Conservation (phyloP, 805 yeast species). For the Kurtzmaniella fragi region DNA sequence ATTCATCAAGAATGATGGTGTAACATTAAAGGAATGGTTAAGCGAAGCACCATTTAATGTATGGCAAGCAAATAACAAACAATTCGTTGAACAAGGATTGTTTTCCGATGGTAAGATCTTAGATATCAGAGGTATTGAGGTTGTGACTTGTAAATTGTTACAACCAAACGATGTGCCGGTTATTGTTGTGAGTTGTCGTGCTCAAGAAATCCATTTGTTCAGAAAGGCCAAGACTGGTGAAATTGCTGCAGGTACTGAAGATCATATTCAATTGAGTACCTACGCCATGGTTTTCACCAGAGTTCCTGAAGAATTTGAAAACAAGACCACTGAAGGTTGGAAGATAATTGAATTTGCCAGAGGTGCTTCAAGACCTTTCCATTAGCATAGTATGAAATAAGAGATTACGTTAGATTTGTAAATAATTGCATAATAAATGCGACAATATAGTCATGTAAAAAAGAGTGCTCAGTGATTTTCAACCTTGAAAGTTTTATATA, state of each 20-base stretch:
- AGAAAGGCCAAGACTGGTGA: constrained; percentile 90
- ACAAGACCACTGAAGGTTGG: constrained; percentile 95
- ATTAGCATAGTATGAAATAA: constrained; percentile 13
- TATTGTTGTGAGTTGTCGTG: constrained; percentile 88
- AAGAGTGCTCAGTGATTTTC: no score
- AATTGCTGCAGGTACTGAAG: constrained; percentile 93
- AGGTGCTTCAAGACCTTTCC: constrained; percentile 85
- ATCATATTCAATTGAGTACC: constrained; percentile 86
- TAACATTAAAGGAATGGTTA: constrained; percentile 81
- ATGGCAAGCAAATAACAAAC: constrained; percentile 90
- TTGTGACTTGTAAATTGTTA: constrained; percentile 78
- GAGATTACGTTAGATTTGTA: no score
- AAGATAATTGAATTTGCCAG: constrained; percentile 89
- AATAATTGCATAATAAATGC: no score
- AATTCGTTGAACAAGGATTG: constrained; percentile 83
- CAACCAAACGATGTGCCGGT: constrained; percentile 93
- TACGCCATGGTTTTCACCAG: constrained; percentile 96
- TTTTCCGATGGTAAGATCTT: constrained; percentile 87
- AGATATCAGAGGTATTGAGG: constrained; percentile 93
- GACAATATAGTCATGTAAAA: no score
- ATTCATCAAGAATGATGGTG: constrained; percentile 85
- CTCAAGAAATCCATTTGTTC: constrained; percentile 89
- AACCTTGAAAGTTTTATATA: no score
- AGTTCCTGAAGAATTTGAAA: constrained; percentile 85
- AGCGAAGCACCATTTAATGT: constrained; percentile 96